Base-by-base conservation (phyloP, 805 yeast species). In the Spathaspora arborariae region DNA sequence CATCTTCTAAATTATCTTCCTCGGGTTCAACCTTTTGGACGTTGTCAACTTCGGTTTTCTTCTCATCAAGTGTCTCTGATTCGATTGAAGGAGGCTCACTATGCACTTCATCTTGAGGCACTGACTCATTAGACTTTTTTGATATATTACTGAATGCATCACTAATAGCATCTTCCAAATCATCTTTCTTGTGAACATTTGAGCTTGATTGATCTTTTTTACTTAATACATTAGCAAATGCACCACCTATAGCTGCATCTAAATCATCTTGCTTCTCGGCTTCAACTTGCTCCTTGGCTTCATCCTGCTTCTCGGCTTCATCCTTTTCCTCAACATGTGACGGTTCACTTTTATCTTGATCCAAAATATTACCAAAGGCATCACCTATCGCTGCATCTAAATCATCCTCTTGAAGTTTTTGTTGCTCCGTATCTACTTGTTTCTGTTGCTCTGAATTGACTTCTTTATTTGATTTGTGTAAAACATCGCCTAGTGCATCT, bases 1-100 rank as follows among this genome's bases (percentile, higher is more conserved):
- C 45, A 41, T 45, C 41, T 44, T 46, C 44, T 26, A 41, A 41
- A 8, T 46, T 51, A n/a, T 50, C 47, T 20, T 52, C 42, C 5
- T 45, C 47, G 22, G 18, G 19, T 15, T 41, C 27, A 18, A 6
- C 33, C 8, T 1, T 10, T 24, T 16, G 20, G 9, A 22, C 18
- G 16, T 15, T 38, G 5, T 39, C 20, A 13, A 18, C 20, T 9
- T 36, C 22, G 10, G 13, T 13, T 18, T 6, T 16, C 38, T 9
- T 2, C 5, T 15, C 6, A 10, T 18, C 22, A 19, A 15, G 37
- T 18, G 13, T 34, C 2, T 19, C 37, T 15, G 34, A 8, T 15
- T 34, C 20, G 4, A 15, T 16, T 3, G 20, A 7, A 30, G n/a
- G 9, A 16, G 10, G 19, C 22, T 20, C 19, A 8, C 16, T 27